Conservation (phyloP, 129 eudicot species). For the Artemisia annua region DNA sequence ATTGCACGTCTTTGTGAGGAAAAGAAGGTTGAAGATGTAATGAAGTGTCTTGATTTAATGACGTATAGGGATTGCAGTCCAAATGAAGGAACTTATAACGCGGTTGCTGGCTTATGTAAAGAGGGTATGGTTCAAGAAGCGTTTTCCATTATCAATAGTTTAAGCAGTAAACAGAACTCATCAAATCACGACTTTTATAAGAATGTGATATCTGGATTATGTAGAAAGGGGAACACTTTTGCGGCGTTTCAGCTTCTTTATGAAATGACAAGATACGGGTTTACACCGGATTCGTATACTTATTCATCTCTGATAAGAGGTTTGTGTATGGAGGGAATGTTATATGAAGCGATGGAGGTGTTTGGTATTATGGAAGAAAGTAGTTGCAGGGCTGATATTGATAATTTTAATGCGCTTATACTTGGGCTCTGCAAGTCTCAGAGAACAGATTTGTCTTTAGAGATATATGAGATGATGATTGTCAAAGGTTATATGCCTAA, state of each 20-base stretch:
- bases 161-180: conserved; percentile 50
- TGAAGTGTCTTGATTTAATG: conserved; percentile 76
- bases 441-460: conserved; percentile 66
- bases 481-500: conserved; percentile 68
- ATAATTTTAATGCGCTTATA: conserved; percentile 67
- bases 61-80: conserved; percentile 48
- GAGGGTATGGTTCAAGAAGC: conserved; percentile 77
- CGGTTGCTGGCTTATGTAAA: conserved; percentile 64
- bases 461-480: conserved; percentile 66
- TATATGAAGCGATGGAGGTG: conserved; percentile 59
- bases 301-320: conserved; percentile 79
- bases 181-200: conserved; percentile 56
- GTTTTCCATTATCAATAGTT: conserved; percentile 59
- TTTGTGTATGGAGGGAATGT: conserved; percentile 75
- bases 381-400: conserved; percentile 61
- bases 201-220: conserved; percentile 56
- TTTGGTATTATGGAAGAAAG: conserved; percentile 57
- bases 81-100: conserved; percentile 71
- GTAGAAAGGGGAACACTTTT: conserved; percentile 77
- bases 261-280: conserved; percentile 68
- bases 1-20: conserved; percentile 61
- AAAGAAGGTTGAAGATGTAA: conserved; percentile 64
- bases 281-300: conserved; percentile 61
- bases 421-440: conserved; percentile 72
- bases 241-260: conserved; percentile 75